phyloP scores from a whole-genome alignment of 441 rosid genomes.

The Euphorbia celastroides region DNA sequence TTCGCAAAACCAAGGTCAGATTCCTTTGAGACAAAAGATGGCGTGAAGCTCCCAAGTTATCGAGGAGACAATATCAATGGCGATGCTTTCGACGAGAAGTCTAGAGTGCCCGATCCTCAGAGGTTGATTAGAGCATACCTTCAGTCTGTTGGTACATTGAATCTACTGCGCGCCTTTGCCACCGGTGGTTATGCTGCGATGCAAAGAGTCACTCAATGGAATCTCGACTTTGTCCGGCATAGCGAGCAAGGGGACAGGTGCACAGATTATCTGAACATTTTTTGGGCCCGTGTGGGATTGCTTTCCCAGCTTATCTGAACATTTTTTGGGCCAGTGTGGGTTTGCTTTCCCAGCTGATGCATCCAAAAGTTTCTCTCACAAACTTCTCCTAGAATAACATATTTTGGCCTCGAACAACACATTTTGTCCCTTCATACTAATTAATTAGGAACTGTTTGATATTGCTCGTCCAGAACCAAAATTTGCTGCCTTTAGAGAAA shows the following conservation, averaged over 20 bases:
- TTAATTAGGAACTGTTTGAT: no score
- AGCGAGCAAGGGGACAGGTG: constrained; percentile 62
- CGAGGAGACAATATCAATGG: constrained; percentile 74
- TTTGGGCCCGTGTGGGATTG: no score
- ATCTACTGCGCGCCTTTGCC: constrained; percentile 50
- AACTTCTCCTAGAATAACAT: no score
- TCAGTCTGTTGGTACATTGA: constrained; percentile 52
- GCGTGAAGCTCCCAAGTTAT: constrained; percentile 62
- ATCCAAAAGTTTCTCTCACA: no score
- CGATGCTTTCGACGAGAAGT: constrained; percentile 66
- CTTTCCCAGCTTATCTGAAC: no score
- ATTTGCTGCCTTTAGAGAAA: no score
- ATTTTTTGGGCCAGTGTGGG: no score
- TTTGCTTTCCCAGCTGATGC: no score
- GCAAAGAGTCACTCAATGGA: constrained; percentile 55
- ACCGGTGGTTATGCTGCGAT: constrained; percentile 61
- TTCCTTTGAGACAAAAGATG: constrained; percentile 43
- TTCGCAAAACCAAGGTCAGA: constrained; percentile 66
- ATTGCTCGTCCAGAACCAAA: no score
- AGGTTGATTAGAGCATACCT: constrained; percentile 48
- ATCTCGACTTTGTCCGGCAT: constrained; percentile 43
- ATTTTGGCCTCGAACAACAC: no score
- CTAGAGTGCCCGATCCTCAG: constrained; percentile 66
- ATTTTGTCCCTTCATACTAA: no score
- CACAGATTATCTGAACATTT: neutral